Percentiles rank a stretch among this genome's conserved stretches.
These are phyloP conservation scores for Trichoderma breve DNA, from an alignment of 2,329 filamentous ascomycete genomes.

Conservation along the genomic window DNA sequence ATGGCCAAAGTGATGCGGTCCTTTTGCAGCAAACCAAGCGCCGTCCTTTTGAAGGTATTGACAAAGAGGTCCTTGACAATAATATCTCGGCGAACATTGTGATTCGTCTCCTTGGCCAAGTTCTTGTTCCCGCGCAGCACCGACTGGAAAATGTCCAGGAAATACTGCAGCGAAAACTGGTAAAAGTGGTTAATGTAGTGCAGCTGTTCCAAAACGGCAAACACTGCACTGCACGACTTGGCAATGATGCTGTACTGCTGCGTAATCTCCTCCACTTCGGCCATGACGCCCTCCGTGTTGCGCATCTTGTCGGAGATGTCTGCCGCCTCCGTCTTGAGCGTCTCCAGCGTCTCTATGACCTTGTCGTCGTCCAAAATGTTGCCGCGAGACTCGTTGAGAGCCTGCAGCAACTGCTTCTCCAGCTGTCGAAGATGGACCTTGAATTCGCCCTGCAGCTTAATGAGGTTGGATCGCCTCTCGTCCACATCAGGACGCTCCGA, in stretches of 20 bases:
- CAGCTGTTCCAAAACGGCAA: slow-evolving; percentile 92
- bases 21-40: slow-evolving; percentile 85
- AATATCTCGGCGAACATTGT: slow-evolving; percentile 78
- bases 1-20: slow-evolving; percentile 93
- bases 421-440: slow-evolving; percentile 95
- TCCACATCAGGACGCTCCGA: slow-evolving; percentile 97
- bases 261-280: slow-evolving; percentile 94
- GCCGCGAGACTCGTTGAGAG: slow-evolving; percentile 93
- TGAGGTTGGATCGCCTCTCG: slow-evolving; percentile 91
- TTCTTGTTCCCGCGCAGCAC: slow-evolving; percentile 80
- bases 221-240: slow-evolving; percentile 92
- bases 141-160: slow-evolving; percentile 93
- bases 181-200: slow-evolving; percentile 99
- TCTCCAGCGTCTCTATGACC: slow-evolving; percentile 96
- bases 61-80: slow-evolving; percentile 92
- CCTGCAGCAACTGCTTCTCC: slow-evolving; percentile 89
- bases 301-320: slow-evolving; percentile 96
- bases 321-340: slow-evolving; percentile 93
- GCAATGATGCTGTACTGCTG: slow-evolving; percentile 92
- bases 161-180: slow-evolving; percentile 98
- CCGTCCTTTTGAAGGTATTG: slow-evolving; percentile 90
- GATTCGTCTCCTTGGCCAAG: slow-evolving; percentile 66
- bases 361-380: slow-evolving; percentile 98
- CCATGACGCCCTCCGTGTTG: slow-evolving; percentile 97
- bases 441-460: slow-evolving; percentile 98